Base-by-base conservation (phyloP, 2,329 filamentous ascomycete species). In the Nemania bipapillata region DNA sequence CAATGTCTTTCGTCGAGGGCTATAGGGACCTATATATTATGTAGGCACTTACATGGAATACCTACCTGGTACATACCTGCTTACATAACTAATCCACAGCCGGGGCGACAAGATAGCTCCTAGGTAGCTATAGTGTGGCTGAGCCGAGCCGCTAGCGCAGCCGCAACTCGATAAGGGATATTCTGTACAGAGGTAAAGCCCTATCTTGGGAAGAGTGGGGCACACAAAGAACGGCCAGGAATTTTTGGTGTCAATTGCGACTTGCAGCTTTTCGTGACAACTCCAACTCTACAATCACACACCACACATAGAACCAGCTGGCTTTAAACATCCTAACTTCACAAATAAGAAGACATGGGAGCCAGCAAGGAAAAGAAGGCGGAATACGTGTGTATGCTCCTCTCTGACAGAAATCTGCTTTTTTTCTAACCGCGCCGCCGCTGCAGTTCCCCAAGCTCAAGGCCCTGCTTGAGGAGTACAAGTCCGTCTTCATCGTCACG, bases 321-420 rank as follows among this genome's bases (percentile, higher is more conserved):
- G 91, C 94, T 94, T 97, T 94, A 97, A 97, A 97, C 84, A 97
- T 92, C 94, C 94, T 96, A 89, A 92, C 93, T 96, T 96, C 93
- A 93, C 81, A 78, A 79, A 87, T 86, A 96, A 96, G 93, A 93
- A 96, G 92, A 93, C 89, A 97, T 97, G 94, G 94, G 94, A 94
- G 94, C 93, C 94, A 97, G 93, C 88, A 88, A 92, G 80, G 89
- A 87, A 81, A 94, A 91, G 90, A 99, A 98, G 90, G 89, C 93
- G 84, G 92, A 77, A 75, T 77, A 77, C 70, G 74, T 77, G 70
- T 40, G 74, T 63, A 62, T 20, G 12, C 50, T 32, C 64, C n/a
- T 28, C 15, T 24, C 32, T 7, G 24, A 40, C 37, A 2, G 30
- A n/a, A 37, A 6, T 35, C 12, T 4, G 15, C 17, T 53, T 17